phyloP scores from a whole-genome alignment of 768 basidiomycete species.

The Dioszegia hungarica region DNA sequence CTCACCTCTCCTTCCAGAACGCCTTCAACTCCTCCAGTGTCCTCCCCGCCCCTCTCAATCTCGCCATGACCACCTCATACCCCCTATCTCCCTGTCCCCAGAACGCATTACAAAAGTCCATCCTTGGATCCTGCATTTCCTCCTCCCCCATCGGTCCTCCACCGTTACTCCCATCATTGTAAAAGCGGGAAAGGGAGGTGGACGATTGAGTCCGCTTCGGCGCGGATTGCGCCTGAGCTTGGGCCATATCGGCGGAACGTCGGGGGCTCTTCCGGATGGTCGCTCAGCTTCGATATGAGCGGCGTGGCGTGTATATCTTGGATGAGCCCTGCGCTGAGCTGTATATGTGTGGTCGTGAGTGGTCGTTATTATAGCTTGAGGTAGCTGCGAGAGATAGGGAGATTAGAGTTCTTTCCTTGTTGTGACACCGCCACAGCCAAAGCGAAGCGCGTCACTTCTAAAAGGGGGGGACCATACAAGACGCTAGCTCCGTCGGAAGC shows the following conservation, averaged over 20 bases:
- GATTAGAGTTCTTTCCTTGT: neutral
- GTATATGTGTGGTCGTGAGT: neutral
- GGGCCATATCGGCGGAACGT: too few relatives aligned
- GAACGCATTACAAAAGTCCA: constrained; percentile 95
- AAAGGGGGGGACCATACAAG: neutral
- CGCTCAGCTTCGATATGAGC: too few relatives aligned
- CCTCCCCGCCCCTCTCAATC: constrained; percentile 73
- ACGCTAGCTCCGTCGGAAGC: too few relatives aligned
- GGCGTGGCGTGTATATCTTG: too few relatives aligned
- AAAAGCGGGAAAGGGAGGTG: constrained; percentile 43
- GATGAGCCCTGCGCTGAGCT: too few relatives aligned
- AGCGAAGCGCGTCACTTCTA: neutral
- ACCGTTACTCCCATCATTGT: constrained; percentile 52
- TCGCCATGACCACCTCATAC: constrained; percentile 82
- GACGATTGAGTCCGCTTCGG: constrained; percentile 41
- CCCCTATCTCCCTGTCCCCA: constrained; percentile 86
- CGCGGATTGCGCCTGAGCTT: constrained; percentile 17
- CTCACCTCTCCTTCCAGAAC: constrained; percentile 93
- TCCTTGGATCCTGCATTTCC: constrained; percentile 59
- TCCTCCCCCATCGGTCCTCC: constrained; percentile 65
- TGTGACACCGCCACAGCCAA: neutral
- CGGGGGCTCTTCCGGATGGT: too few relatives aligned
- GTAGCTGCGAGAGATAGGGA: neutral
- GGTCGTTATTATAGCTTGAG: neutral
- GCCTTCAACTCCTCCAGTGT: constrained; percentile 81